phyloP scores from a whole-genome alignment of 1,284 basidiomycete species.

The Tranzscheliella williamsii region DNA sequence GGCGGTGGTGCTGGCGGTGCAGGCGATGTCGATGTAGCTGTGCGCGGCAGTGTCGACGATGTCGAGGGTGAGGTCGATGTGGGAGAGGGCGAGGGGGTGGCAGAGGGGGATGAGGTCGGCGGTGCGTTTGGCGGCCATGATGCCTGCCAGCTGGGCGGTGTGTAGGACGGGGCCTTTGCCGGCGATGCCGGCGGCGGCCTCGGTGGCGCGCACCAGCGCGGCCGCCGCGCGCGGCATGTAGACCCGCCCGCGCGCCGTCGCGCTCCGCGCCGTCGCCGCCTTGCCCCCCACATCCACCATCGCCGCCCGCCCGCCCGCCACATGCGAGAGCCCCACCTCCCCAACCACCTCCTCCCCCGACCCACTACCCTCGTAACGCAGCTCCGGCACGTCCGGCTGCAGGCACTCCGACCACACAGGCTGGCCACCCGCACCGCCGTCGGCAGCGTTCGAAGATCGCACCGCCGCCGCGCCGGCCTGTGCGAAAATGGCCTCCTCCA shows the following conservation, averaged over 20 bases:
- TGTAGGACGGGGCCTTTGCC: slow-evolving; percentile 49
- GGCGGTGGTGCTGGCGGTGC: slow-evolving; percentile 36
- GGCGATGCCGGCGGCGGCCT: slow-evolving; percentile 61
- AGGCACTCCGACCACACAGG: slow-evolving; percentile 44
- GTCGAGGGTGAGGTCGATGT: slow-evolving; percentile 70
- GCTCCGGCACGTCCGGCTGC: slow-evolving; percentile 8
- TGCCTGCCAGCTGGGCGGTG: slow-evolving; percentile 82
- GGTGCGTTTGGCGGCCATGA: slow-evolving; percentile 84
- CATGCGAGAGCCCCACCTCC: slow-evolving; percentile 66
- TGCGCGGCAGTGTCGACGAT: slow-evolving; percentile 29
- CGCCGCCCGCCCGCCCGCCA: slow-evolving; percentile 70
- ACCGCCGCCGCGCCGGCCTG: slow-evolving; percentile 34
- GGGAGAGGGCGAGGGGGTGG: slow-evolving; percentile 74
- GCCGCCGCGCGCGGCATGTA: slow-evolving; percentile 71
- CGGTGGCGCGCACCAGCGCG: slow-evolving; percentile 64
- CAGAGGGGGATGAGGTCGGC: slow-evolving; percentile 72
- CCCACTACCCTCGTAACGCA: no score
- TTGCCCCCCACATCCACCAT: slow-evolving; percentile 83
- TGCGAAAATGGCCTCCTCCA: slow-evolving; percentile 43
- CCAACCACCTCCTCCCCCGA: no score
- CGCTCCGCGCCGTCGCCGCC: slow-evolving; percentile 69
- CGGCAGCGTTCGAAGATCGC: not conserved
- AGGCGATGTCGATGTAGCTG: slow-evolving; percentile 36
- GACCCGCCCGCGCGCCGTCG: slow-evolving; percentile 78
- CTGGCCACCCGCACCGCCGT: not conserved